Base-by-base conservation (phyloP, 2,329 filamentous ascomycete species). In the Trichoderma aggressivum region DNA sequence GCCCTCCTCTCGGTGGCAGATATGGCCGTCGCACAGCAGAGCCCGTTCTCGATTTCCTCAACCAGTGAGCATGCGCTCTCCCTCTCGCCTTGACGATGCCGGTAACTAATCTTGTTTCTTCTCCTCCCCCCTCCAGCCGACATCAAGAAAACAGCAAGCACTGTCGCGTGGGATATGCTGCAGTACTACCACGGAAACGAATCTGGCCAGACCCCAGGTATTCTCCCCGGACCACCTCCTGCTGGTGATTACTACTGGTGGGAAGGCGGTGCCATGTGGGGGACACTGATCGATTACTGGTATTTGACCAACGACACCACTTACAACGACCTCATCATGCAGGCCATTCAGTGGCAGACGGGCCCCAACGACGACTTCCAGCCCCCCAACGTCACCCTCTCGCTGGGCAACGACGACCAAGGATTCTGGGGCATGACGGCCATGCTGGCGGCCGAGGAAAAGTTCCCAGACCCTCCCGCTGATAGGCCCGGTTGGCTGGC, bases 361-460 rank as follows among this genome's bases (percentile, higher is more conserved):
- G 87, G 87, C 18, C 81, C 82, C 5, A 81, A 86, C 72, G 76
- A 83, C 60, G 84, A 89, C 75, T 90, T 86, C 78, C 87, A 88
- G 84, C 88, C 88, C 1, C 76, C 77, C 26, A 88, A 88, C 78
- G 82, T 85, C 69, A 86, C 86, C 0, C 79, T 81, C 7, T 84
- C 83, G 1, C 80, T 86, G 63, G 88, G 88, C 69, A 91, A 91
- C 76, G 89, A 91, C 73, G 89, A 91, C 75, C 89, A 91, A 79
- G 87, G 84, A 12, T 90, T 90, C 79, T 91, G 89, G 89, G 89
- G 86, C 65, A 86, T 91, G 85, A 91, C 71, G 83, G 88, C 71
- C 82, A 91, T 90, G 83, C 81, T 84, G 14, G 88, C 88, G 2
- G 87, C 86, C 11, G 88, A 90, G 75, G 79, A 84, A 67, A 85